Conservation (phyloP, 345 rosid genomes). For the Cardiospermum halicacabum region DNA sequence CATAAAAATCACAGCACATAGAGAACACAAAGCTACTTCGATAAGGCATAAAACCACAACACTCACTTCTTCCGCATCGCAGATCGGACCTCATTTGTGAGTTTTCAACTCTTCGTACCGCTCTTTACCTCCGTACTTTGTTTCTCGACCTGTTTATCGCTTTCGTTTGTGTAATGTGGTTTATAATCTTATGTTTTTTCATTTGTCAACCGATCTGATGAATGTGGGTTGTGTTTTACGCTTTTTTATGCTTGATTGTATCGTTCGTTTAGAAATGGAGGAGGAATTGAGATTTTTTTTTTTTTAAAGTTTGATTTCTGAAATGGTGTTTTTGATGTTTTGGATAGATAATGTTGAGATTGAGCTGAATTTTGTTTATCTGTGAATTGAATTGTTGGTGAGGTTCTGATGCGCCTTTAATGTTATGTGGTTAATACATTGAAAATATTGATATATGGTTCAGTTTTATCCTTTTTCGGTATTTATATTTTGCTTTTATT, state of each 20-base stretch:
- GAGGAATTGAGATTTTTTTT: not conserved
- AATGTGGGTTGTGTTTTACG: constrained; percentile 3
- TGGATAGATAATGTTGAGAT: not conserved
- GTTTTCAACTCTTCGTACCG: constrained; percentile 20
- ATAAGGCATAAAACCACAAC: constrained; percentile 1
- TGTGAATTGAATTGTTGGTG: not conserved
- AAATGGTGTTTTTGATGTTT: not conserved
- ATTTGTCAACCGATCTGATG: constrained; percentile 14
- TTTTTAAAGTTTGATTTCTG: constrained; percentile 10
- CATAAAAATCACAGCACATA: not conserved
- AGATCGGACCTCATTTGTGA: constrained; percentile 45
- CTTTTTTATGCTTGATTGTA: constrained; percentile 10
- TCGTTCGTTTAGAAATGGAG: not conserved
- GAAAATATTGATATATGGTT: not conserved
- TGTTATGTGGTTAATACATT: not conserved
- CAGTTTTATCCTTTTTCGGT: too few relatives aligned
- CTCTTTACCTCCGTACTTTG: not conserved
- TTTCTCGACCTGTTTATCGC: constrained; percentile 16
- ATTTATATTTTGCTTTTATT: too few relatives aligned
- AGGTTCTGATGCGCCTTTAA: not conserved
- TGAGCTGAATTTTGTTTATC: not conserved
- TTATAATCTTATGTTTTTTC: not conserved
- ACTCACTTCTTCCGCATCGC: constrained; percentile 17
- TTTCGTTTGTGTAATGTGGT: constrained; percentile 25
- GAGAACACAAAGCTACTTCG: constrained; percentile 11